Conservation (phyloP, 768 basidiomycete species). For the Suillus paluster region DNA sequence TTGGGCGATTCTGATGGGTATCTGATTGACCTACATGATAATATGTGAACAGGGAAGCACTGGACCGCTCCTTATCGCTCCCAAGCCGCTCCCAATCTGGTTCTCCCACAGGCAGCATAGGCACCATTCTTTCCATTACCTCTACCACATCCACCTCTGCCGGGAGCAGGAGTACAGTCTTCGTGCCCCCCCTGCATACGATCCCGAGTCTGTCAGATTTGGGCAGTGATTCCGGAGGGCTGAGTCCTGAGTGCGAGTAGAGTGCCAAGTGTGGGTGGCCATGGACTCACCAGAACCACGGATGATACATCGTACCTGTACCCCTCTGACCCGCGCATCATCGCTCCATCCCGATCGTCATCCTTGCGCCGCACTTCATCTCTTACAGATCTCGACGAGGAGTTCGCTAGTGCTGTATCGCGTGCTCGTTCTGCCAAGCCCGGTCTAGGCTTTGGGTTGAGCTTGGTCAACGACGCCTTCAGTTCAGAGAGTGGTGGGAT, state of each 20-base stretch:
- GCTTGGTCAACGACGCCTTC: constrained; percentile 31
- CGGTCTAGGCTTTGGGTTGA: constrained; percentile 48
- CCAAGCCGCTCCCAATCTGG: constrained; percentile 46
- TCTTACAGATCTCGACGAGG: constrained; percentile 74
- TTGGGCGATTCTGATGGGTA: neutral
- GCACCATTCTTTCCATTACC: constrained; percentile 65
- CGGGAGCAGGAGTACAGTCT: constrained; percentile 74
- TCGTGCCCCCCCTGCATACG: constrained; percentile 74
- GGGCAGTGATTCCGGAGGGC: constrained; percentile 7
- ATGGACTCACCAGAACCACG: constrained; percentile 59
- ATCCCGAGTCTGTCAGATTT: constrained; percentile 76
- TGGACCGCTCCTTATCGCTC: constrained; percentile 65
- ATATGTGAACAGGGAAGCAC: constrained; percentile 64
- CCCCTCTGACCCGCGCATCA: constrained; percentile 73
- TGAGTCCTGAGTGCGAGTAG: neutral
- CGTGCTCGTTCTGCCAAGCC: constrained; percentile 46
- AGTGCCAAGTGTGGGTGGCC: constrained; percentile 7
- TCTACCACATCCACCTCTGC: constrained; percentile 45
- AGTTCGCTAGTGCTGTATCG: constrained; percentile 49
- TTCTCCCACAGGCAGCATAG: constrained; percentile 62
- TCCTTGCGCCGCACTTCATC: constrained; percentile 70
- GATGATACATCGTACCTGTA: constrained; percentile 78
- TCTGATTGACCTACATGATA: neutral
- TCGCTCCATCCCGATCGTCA: constrained; percentile 67
- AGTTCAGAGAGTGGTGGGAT: constrained; percentile 33